Percentiles rank a stretch among this genome's conserved stretches.
Conservation (phyloP, 2,329 filamentous ascomycete species). For the Cladosporium sp. region DNA sequence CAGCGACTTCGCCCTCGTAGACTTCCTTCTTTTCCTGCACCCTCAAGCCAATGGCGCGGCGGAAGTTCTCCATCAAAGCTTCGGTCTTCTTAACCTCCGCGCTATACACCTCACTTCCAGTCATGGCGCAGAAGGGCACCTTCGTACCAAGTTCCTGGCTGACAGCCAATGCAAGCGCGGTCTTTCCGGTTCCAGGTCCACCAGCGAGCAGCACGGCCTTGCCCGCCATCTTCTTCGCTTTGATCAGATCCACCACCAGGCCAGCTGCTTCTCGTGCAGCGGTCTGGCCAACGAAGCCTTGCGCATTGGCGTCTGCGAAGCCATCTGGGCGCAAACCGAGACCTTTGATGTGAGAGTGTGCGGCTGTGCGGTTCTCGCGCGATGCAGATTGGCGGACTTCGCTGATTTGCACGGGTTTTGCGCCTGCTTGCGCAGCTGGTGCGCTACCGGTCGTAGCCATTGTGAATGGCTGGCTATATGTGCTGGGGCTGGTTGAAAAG, state of each 20-base stretch:
- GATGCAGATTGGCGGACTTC: constrained; percentile 39
- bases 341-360: constrained; percentile 97
- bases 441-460: constrained; percentile 34
- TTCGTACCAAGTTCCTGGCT: constrained; percentile 97
- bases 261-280: constrained; percentile 93
- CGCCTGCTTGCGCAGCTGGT: constrained; percentile 30
- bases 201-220: constrained; percentile 90
- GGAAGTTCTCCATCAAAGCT: constrained; percentile 98
- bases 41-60: constrained; percentile 91
- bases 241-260: constrained; percentile 93
- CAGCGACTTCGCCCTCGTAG: constrained; percentile 97
- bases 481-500: neutral
- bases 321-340: constrained; percentile 86
- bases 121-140: constrained; percentile 97
- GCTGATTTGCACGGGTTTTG: constrained; percentile 39
- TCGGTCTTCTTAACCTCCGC: constrained; percentile 99
- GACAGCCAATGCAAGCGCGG: constrained; percentile 89
- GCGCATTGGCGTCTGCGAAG: constrained; percentile 73
- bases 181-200: constrained; percentile 95
- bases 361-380: constrained; percentile 92
- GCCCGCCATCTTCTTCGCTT: constrained; percentile 95
- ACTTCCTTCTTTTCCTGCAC: constrained; percentile 99
- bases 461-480: constrained; percentile 7
- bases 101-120: constrained; percentile 96
- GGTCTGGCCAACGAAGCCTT: constrained; percentile 87